phyloP scores from a whole-genome alignment of 2,329 filamentous ascomycete species.

The Magnaporthiopsis rhizophila region DNA sequence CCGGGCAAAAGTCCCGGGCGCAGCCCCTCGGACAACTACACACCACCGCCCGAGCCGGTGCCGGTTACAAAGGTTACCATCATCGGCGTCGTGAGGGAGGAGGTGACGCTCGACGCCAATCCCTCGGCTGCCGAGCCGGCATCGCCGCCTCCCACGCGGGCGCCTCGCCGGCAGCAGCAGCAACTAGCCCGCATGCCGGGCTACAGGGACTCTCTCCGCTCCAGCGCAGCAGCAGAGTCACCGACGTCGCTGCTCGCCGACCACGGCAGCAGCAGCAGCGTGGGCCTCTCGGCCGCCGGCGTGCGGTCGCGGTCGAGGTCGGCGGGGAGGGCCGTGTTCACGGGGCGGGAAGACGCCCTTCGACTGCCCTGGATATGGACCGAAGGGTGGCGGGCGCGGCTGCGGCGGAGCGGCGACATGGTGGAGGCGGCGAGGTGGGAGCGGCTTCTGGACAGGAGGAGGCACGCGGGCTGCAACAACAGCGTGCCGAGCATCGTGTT shows the following conservation, averaged over 20 bases:
- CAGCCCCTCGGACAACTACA: background rate
- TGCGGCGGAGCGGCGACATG: slow-evolving; percentile 23
- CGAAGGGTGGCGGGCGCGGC: slow-evolving; percentile 28
- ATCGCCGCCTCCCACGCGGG: background rate
- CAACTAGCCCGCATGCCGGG: background rate
- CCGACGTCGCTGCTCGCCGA: background rate
- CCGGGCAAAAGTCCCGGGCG: slow-evolving; percentile 1
- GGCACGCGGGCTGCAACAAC: slow-evolving; percentile 1
- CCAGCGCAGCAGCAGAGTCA: background rate
- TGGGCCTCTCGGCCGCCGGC: background rate
- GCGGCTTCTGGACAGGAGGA: slow-evolving; percentile 20
- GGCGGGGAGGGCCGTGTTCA: slow-evolving; percentile 1
- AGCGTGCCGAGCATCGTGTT: slow-evolving; percentile 12
- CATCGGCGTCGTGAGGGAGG: slow-evolving; percentile 2
- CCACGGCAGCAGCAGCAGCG: background rate
- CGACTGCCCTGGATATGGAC: slow-evolving; percentile 29
- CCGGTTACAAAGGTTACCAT: slow-evolving; percentile 3
- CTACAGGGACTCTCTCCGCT: slow-evolving; percentile 4
- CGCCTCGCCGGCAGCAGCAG: background rate
- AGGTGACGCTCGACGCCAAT: slow-evolving; percentile 1
- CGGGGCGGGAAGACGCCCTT: slow-evolving; percentile 17
- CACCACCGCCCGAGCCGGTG: background rate
- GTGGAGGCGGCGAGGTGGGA: slow-evolving; percentile 26
- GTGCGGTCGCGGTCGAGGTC: background rate
- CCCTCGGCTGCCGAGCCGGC: background rate